A percentile compares a stretch with the other conserved stretches of the same genome.
Conservation (phyloP, 495 filamentous ascomycete genomes). For the Clohesyomyces aquaticus region DNA sequence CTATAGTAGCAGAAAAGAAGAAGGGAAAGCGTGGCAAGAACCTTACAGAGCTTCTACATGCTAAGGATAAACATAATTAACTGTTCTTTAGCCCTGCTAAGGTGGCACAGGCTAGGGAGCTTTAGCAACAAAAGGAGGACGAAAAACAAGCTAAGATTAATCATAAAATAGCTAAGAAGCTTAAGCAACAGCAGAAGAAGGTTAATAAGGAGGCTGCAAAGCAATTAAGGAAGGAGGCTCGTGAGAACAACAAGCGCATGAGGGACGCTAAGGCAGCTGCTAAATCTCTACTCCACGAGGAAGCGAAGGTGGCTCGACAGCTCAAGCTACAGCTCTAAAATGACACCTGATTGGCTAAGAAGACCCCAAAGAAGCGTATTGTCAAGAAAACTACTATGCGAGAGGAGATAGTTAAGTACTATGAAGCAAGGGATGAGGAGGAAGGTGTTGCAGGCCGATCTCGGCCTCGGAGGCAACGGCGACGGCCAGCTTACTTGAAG, state of each 20-base stretch:
- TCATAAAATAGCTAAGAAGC: background rate
- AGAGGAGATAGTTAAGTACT: background rate
- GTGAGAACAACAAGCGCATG: background rate
- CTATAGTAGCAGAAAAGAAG: background rate
- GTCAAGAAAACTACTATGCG: background rate
- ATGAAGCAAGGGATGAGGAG: background rate
- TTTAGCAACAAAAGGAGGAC: conserved; percentile 3
- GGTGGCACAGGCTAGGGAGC: conserved; percentile 1
- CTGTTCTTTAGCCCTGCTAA: conserved; percentile 1
- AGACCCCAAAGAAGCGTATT: background rate
- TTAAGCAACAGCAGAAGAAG: background rate
- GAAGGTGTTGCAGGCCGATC: background rate
- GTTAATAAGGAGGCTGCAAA: background rate
- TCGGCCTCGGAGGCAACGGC: background rate
- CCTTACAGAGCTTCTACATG: background rate
- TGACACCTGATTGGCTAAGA: background rate
- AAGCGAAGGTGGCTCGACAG: background rate
- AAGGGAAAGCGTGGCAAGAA: conserved; percentile 5
- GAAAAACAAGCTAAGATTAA: background rate
- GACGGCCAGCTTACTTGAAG: background rate
- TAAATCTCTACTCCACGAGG: background rate
- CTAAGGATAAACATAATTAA: conserved; percentile 3
- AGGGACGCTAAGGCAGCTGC: background rate
- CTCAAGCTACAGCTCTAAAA: background rate
- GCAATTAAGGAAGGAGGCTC: background rate